A percentile compares a stretch with the other conserved stretches of the same genome.
Conservation (phyloP, 495 filamentous ascomycete species). For the Rusavskia elegans region DNA sequence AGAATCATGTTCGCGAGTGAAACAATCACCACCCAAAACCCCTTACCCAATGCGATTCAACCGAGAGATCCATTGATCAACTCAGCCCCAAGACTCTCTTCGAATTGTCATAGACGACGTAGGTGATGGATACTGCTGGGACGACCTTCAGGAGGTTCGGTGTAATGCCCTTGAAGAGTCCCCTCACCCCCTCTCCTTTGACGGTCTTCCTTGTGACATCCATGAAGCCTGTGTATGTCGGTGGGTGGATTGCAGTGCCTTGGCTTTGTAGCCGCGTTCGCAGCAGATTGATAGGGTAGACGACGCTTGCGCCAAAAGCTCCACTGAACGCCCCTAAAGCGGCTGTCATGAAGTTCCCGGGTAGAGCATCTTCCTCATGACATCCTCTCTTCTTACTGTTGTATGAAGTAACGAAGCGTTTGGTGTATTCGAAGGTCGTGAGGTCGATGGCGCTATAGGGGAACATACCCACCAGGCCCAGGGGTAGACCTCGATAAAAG, state of each 20-base stretch:
- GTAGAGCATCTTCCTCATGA: constrained; percentile 74
- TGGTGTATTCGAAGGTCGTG: constrained; percentile 85
- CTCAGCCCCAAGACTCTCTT: constrained; percentile 62
- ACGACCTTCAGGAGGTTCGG: constrained; percentile 95
- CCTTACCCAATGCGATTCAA: background rate
- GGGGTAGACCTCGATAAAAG: constrained; percentile 83
- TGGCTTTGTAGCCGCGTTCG: constrained; percentile 89
- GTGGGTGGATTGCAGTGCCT: constrained; percentile 78
- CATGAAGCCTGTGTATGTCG: constrained; percentile 74
- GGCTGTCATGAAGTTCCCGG: constrained; percentile 62
- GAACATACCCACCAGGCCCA: constrained; percentile 91
- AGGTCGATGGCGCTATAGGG: constrained; percentile 96
- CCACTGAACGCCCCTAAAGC: constrained; percentile 78
- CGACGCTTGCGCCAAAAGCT: constrained; percentile 80
- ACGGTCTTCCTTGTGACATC: constrained; percentile 77
- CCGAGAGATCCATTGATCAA: constrained; percentile 18
- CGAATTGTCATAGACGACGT: constrained; percentile 92
- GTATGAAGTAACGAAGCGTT: constrained; percentile 49
- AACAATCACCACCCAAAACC: background rate
- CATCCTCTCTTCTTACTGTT: constrained; percentile 54
- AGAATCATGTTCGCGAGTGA: background rate
- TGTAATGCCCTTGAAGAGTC: constrained; percentile 87
- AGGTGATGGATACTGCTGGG: constrained; percentile 91
- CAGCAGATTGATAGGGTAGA: constrained; percentile 91
- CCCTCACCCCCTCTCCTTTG: constrained; percentile 64